These are phyloP conservation scores for Blastobotrys malaysiensis DNA, from an alignment of 1,139 yeast genomes.

Conservation along the genomic window DNA sequence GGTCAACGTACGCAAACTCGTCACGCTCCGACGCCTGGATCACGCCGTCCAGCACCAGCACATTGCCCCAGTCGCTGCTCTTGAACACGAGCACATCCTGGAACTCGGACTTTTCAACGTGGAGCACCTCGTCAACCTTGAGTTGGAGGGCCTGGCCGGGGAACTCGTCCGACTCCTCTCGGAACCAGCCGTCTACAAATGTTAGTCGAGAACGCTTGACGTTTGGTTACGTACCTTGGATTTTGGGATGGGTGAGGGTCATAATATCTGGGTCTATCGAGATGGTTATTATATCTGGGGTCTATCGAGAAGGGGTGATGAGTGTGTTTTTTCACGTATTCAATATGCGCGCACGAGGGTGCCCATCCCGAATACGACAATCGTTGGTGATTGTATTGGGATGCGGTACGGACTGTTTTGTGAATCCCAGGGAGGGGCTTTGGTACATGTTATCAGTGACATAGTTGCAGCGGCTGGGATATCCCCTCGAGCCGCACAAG, in stretches of 20 bases:
- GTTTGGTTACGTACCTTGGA: constrained; percentile 21
- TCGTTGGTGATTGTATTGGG: too few relatives aligned
- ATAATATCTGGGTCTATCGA: not conserved
- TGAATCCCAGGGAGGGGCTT: too few relatives aligned
- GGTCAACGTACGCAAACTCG: constrained; percentile 53
- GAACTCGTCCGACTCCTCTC: constrained; percentile 82
- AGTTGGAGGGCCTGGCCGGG: constrained; percentile 93
- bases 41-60: constrained; percentile 82
- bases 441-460: too few relatives aligned
- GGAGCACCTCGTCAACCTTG: constrained; percentile 73
- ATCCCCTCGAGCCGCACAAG: too few relatives aligned
- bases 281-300: not conserved
- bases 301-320: not conserved
- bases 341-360: not conserved
- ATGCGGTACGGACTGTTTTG: too few relatives aligned
- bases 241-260: constrained; percentile 37
- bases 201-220: constrained; percentile 1
- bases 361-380: not conserved
- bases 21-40: constrained; percentile 93
- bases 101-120: constrained; percentile 74
- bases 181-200: constrained; percentile 74
- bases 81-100: constrained; percentile 88
- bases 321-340: not conserved
- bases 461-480: too few relatives aligned
- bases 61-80: constrained; percentile 85